phyloP scores from a whole-genome alignment of 257 asterid genomes.

The Cordia subcordata region DNA sequence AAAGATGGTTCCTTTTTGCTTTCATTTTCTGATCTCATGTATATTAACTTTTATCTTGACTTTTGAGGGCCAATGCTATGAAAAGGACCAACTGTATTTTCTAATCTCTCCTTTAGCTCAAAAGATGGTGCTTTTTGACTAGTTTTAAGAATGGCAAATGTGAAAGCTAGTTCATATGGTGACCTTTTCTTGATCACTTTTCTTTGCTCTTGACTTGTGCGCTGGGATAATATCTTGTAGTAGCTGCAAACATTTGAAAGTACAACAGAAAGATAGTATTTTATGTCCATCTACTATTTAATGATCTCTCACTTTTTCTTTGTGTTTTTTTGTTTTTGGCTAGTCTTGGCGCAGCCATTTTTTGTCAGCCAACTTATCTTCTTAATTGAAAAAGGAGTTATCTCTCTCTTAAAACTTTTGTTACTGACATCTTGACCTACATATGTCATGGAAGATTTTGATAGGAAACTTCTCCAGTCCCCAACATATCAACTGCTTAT shows the following conservation, averaged over 20 bases:
- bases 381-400: not conserved
- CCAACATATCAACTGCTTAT: too few species aligned
- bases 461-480: not conserved
- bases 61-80: too few species aligned
- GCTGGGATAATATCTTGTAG: not conserved
- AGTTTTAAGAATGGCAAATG: not conserved
- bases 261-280: not conserved
- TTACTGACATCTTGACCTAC: too few species aligned
- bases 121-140: not conserved
- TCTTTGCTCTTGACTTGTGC: not conserved
- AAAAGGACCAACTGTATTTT: too few species aligned
- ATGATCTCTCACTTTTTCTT: not conserved
- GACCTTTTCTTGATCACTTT: not conserved
- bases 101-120: not conserved
- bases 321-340: too few species aligned
- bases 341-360: not conserved
- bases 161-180: not conserved
- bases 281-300: not conserved
- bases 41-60: not conserved
- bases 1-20: not conserved
- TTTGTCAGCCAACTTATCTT: not conserved
- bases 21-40: not conserved
- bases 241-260: constrained; percentile 1
- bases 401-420: too few species aligned
- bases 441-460: not conserved